phyloP scores from a whole-genome alignment of 495 filamentous ascomycete species.

The Hypoxylon cercidicola region DNA sequence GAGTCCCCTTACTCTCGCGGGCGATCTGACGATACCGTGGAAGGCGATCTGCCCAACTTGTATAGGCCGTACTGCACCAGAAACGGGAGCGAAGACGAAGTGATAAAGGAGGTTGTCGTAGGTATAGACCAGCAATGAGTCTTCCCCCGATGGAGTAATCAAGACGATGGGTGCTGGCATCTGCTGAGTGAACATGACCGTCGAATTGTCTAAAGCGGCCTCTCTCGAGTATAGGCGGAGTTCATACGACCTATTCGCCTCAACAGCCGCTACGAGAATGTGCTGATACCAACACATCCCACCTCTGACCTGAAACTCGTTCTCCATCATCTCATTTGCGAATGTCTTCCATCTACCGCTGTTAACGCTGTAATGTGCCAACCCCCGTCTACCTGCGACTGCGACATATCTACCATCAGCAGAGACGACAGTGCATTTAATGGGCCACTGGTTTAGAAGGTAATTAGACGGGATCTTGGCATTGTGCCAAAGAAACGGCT shows the following conservation, averaged over 20 bases:
- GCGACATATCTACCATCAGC: constrained; percentile 94
- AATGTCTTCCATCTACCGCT: constrained; percentile 98
- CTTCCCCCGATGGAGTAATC: constrained; percentile 87
- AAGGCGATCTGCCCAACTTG: constrained; percentile 97
- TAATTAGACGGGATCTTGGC: constrained; percentile 87
- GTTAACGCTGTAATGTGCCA: constrained; percentile 95
- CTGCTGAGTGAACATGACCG: constrained; percentile 76
- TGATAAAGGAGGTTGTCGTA: constrained; percentile 97
- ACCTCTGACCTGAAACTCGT: constrained; percentile 89
- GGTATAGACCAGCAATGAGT: constrained; percentile 95
- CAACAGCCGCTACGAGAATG: constrained; percentile 92
- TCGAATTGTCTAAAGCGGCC: constrained; percentile 75
- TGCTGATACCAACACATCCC: constrained; percentile 99
- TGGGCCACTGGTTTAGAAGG: constrained; percentile 90
- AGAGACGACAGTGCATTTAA: constrained; percentile 85
- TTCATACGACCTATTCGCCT: constrained; percentile 84
- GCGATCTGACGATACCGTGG: constrained; percentile 93
- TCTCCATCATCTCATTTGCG: constrained; percentile 79
- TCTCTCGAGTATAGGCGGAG: constrained; percentile 93
- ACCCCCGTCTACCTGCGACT: constrained; percentile 87
- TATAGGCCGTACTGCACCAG: constrained; percentile 76
- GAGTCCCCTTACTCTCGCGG: constrained; percentile 88
- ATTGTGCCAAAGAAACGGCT: constrained; percentile 91
- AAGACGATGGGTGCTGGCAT: constrained; percentile 86
- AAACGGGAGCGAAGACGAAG: constrained; percentile 81